Evolutionary conservation across 495 filamentous ascomycete genomes (phyloP).

Genomic region (Astrothelium subdiscretum): DNA sequence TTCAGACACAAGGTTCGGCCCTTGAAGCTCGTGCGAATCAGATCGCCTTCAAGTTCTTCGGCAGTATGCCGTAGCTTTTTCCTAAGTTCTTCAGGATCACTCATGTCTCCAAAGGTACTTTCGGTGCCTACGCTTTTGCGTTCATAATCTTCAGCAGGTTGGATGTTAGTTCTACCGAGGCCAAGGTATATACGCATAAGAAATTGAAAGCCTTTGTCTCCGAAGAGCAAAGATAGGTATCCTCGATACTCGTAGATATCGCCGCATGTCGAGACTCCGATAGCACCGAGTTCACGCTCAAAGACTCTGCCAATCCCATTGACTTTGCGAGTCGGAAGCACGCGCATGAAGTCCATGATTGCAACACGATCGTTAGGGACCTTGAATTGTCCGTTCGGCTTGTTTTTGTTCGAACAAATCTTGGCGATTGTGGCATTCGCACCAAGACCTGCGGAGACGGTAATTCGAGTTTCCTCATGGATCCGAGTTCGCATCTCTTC

Average conservation of each 20-base stretch:
- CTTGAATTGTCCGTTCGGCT: slow-evolving; percentile 86
- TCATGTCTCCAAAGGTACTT: slow-evolving; percentile 77
- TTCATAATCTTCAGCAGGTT: slow-evolving; percentile 81
- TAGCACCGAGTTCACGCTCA: slow-evolving; percentile 79
- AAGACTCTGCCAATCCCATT: slow-evolving; percentile 91
- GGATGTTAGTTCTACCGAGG: slow-evolving; percentile 74
- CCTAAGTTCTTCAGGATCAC: slow-evolving; percentile 52
- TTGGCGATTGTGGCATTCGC: slow-evolving; percentile 90
- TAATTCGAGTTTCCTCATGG: slow-evolving; percentile 65
- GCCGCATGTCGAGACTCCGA: slow-evolving; percentile 81
- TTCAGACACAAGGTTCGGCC: slow-evolving; percentile 85
- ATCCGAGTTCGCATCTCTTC: slow-evolving; percentile 66
- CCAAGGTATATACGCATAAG: slow-evolving; percentile 76
- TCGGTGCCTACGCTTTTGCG: slow-evolving; percentile 92
- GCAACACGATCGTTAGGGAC: slow-evolving; percentile 56
- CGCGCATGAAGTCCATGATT: slow-evolving; percentile 76
- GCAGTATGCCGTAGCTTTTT: slow-evolving; percentile 69
- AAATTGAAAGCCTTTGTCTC: slow-evolving; percentile 83
- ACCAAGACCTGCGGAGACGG: slow-evolving; percentile 88
- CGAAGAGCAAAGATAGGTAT: slow-evolving; percentile 65
- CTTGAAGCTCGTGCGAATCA: slow-evolving; percentile 68
- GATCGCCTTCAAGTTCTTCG: slow-evolving; percentile 80
- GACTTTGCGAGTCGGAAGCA: slow-evolving; percentile 75
- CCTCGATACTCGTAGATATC: slow-evolving; percentile 72
- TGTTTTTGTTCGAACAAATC: slow-evolving; percentile 88